These are phyloP conservation scores for Dactylellina haptotyla DNA, from an alignment of 2,329 filamentous ascomycete species.

Conservation along the genomic window DNA sequence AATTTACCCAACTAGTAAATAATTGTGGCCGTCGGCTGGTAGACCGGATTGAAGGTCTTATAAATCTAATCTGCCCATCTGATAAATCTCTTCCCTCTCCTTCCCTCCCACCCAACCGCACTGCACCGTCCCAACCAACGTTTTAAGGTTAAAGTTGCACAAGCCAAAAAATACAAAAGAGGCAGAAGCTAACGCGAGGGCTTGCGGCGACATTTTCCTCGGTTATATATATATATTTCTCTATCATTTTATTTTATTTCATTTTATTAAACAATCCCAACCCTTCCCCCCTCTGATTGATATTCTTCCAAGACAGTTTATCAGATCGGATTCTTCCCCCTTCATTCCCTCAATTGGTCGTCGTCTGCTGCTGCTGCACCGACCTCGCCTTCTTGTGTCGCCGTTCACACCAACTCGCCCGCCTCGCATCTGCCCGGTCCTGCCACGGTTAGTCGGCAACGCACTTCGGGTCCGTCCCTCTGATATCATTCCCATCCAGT, in stretches of 20 bases:
- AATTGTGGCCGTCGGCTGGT: background rate
- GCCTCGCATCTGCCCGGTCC: background rate
- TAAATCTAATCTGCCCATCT: slow-evolving; percentile 48
- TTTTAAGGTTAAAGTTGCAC: background rate
- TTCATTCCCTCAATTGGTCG: background rate
- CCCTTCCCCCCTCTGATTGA: too few species aligned
- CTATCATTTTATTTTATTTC: background rate
- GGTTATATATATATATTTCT: slow-evolving; percentile 29
- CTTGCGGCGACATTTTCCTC: slow-evolving; percentile 27
- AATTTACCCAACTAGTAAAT: too few species aligned
- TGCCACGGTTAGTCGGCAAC: slow-evolving; percentile 44
- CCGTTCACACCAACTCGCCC: background rate
- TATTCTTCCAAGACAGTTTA: slow-evolving; percentile 1
- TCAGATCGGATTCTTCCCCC: slow-evolving; percentile 14
- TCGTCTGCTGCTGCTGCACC: background rate
- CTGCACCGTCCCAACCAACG: background rate
- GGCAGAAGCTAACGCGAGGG: too few species aligned
- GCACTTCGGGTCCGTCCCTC: slow-evolving; percentile 18
- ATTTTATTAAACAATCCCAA: too few species aligned
- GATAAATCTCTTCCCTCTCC: slow-evolving; percentile 27
- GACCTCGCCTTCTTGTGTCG: background rate
- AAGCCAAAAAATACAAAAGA: too few species aligned
- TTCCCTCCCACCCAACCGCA: background rate
- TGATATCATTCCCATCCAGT: slow-evolving; percentile 8
- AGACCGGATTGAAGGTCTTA: background rate